phyloP scores from a whole-genome alignment of 305 asterid species.

The Fraxinus angustifolia region DNA sequence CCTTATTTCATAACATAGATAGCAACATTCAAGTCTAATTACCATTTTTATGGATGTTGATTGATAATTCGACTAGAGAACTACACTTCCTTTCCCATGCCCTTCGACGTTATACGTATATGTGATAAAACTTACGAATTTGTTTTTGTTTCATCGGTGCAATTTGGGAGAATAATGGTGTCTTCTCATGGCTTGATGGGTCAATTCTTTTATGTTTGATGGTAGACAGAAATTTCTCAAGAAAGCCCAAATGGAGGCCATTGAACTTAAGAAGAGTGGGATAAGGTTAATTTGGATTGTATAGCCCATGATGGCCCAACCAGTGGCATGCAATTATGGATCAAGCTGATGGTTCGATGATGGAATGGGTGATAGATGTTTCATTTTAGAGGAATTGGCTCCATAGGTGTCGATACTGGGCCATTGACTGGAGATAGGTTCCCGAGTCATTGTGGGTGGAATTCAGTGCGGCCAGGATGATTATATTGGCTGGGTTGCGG shows the following conservation, averaged over 20 bases:
- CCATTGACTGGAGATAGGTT: conserved; percentile 57
- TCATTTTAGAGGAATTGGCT: conserved; percentile 62
- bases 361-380: conserved; percentile 38
- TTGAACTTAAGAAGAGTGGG: not conserved
- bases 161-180: not conserved
- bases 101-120: too few relatives aligned
- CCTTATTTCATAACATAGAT: too few relatives aligned
- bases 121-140: not conserved
- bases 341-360: conserved; percentile 20
- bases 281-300: not conserved
- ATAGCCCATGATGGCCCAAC: not conserved
- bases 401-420: conserved; percentile 46
- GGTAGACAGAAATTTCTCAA: not conserved
- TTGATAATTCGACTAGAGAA: too few relatives aligned
- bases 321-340: not conserved
- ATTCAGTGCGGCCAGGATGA: conserved; percentile 53
- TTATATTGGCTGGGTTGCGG: conserved; percentile 56
- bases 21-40: too few relatives aligned
- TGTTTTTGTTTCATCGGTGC: not conserved
- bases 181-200: not conserved
- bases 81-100: too few relatives aligned
- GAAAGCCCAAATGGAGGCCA: not conserved
- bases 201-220: not conserved
- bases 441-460: conserved; percentile 81
- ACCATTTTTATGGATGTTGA: too few relatives aligned